phyloP scores from a whole-genome alignment of 345 rosid species.

The Cardamine chenopodiifolia region DNA sequence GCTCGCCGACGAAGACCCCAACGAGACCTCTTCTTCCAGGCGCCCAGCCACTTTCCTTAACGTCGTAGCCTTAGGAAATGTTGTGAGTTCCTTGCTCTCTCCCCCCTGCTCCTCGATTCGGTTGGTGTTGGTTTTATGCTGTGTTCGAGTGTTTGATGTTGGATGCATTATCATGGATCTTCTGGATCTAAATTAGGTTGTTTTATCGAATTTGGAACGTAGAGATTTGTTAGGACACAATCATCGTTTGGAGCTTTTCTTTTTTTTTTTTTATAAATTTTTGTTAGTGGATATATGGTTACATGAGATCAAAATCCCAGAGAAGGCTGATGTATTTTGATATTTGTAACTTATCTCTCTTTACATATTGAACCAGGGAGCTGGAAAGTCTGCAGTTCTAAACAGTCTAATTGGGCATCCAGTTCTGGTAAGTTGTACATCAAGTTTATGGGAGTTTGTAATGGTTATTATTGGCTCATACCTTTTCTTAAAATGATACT shows the following conservation, averaged over 20 bases:
- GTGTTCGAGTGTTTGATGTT: constrained; percentile 26
- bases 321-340: constrained; percentile 26
- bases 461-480: constrained; percentile 5
- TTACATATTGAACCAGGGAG: constrained; percentile 64
- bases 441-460: not conserved
- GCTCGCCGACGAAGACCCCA: constrained; percentile 91
- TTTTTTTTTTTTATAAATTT: not conserved
- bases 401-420: constrained; percentile 98
- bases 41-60: constrained; percentile 80
- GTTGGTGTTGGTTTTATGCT: not conserved
- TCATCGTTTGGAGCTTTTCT: constrained; percentile 8
- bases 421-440: constrained; percentile 66
- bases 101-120: not conserved
- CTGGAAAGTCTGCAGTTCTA: constrained; percentile 93
- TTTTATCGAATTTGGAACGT: constrained; percentile 2
- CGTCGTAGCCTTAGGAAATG: constrained; percentile 85
- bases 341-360: constrained; percentile 16
- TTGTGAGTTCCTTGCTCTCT: constrained; percentile 57
- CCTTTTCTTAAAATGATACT: not conserved
- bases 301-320: not conserved
- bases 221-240: not conserved
- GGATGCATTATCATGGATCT: constrained; percentile 36
- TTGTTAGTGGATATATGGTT: not conserved
- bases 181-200: constrained; percentile 43
- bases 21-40: constrained; percentile 61